A percentile compares a stretch with the other conserved stretches of the same genome.
Evolutionary conservation across 352 stramenopile genomes (phyloP).

Genomic region (Phytophthora multivora): DNA sequence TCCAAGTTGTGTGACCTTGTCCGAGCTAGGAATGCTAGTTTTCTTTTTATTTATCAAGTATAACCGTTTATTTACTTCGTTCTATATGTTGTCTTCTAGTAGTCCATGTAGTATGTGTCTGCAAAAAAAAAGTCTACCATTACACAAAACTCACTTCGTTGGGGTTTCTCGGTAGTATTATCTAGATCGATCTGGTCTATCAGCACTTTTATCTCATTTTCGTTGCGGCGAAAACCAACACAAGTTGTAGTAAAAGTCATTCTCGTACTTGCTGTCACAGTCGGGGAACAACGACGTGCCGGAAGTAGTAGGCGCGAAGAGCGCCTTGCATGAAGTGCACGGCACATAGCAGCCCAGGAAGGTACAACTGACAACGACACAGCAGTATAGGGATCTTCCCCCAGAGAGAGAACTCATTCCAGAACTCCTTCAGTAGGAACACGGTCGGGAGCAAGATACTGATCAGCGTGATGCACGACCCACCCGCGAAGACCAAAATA

Average conservation of each 20-base stretch:
- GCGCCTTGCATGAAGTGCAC: conserved; percentile 11
- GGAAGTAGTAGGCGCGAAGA: conserved; percentile 21
- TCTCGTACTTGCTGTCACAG: conserved; percentile 27
- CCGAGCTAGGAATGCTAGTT: too few species aligned
- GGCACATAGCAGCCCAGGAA: conserved; percentile 25
- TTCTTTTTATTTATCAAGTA: too few species aligned
- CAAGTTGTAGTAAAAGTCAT: conserved; percentile 29
- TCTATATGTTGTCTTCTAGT: too few species aligned
- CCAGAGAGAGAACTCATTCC: conserved; percentile 16
- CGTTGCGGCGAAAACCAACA: too few species aligned
- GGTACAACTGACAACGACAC: conserved; percentile 14
- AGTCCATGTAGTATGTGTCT: too few species aligned
- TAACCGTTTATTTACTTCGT: too few species aligned
- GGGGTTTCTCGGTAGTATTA: too few species aligned
- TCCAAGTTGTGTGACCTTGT: too few species aligned
- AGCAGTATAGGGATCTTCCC: conserved; percentile 20
- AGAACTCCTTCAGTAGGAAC: conserved; percentile 41
- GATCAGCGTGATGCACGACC: conserved; percentile 45
- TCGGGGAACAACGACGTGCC: conserved; percentile 23
- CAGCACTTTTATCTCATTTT: too few species aligned
- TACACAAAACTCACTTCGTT: too few species aligned
- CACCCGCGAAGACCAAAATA: conserved; percentile 43
- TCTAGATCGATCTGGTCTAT: too few species aligned
- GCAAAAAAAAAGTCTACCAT: too few species aligned
- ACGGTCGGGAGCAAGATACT: conserved; percentile 47